Percentiles rank a stretch among this genome's conserved stretches.
Conservation (phyloP, 2,329 filamentous ascomycete species). For the Trichothecium roseum region DNA sequence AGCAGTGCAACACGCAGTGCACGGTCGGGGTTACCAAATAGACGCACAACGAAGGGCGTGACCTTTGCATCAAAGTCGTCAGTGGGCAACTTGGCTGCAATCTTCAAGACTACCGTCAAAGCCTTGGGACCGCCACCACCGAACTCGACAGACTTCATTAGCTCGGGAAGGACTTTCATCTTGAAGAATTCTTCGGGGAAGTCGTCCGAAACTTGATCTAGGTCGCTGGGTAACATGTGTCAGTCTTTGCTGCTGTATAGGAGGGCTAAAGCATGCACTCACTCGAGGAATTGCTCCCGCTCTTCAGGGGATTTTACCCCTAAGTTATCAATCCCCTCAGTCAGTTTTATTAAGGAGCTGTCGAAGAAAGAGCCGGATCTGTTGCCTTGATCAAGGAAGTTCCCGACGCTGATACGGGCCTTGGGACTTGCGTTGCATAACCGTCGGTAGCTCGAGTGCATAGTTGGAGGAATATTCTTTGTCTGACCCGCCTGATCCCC, state of each 20-base stretch:
- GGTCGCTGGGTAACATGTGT: constrained; percentile 43
- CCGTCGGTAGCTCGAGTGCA: constrained; percentile 87
- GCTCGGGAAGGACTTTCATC: constrained; percentile 87
- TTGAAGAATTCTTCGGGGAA: constrained; percentile 98
- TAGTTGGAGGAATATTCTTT: constrained; percentile 73
- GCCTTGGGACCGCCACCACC: constrained; percentile 91
- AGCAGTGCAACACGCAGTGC: constrained; percentile 85
- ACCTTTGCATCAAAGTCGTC: constrained; percentile 84
- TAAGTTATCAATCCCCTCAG: constrained; percentile 84
- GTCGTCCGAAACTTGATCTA: constrained; percentile 81
- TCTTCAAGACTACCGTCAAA: constrained; percentile 80
- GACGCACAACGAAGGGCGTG: constrained; percentile 73
- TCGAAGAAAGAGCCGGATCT: constrained; percentile 83
- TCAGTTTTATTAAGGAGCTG: constrained; percentile 82
- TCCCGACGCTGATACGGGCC: constrained; percentile 67
- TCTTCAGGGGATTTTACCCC: constrained; percentile 80
- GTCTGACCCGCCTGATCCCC: constrained; percentile 75
- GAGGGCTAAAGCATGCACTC: constrained; percentile 7
- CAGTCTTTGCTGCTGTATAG: constrained; percentile 11
- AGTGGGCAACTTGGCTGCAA: constrained; percentile 72
- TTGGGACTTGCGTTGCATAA: constrained; percentile 86
- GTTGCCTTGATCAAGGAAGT: constrained; percentile 84
- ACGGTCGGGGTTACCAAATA: constrained; percentile 86
- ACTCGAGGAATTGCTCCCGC: constrained; percentile 73
- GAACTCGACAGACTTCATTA: constrained; percentile 98